These are phyloP conservation scores for Leccinum cinnamomeum DNA, from an alignment of 1,284 basidiomycete species.

Conservation along the genomic window DNA sequence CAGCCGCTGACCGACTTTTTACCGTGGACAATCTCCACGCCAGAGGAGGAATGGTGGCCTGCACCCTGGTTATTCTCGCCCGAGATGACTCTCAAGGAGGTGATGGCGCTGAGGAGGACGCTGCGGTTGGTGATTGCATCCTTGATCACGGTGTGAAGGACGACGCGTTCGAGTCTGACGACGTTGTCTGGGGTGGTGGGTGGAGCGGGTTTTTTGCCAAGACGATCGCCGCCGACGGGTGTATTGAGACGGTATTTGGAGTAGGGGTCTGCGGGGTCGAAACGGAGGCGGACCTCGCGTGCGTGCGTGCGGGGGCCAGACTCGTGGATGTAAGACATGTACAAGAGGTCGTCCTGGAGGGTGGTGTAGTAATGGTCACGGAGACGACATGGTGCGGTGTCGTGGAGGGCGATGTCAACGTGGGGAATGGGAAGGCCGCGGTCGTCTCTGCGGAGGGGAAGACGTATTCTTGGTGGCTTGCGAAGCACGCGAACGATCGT, in stretches of 20 bases:
- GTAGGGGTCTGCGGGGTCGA: conserved; percentile 81
- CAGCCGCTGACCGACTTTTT: conserved; percentile 84
- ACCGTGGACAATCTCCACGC: conserved; percentile 81
- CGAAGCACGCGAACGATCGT: conserved; percentile 25
- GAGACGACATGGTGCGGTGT: conserved; percentile 65
- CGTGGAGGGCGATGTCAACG: conserved; percentile 46
- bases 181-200: conserved; percentile 66
- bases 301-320: conserved; percentile 50
- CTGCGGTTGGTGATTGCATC: conserved; percentile 74
- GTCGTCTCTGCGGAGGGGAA: conserved; percentile 48
- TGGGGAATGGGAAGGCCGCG: conserved; percentile 66
- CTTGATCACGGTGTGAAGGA: conserved; percentile 84
- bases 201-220: conserved; percentile 64
- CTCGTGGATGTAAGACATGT: conserved; percentile 91
- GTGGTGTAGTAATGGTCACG: conserved; percentile 85
- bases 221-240: conserved; percentile 69
- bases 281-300: conserved; percentile 63
- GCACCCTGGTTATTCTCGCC: conserved; percentile 78
- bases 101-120: conserved; percentile 81
- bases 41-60: conserved; percentile 64
- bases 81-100: conserved; percentile 85
- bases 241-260: conserved; percentile 71
- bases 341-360: conserved; percentile 86
- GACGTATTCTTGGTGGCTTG: conserved; percentile 45
- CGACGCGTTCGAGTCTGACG: conserved; percentile 79